Evolutionary conservation across 1,139 yeast genomes (phyloP).

Genomic region (Taphrina populina): DNA sequence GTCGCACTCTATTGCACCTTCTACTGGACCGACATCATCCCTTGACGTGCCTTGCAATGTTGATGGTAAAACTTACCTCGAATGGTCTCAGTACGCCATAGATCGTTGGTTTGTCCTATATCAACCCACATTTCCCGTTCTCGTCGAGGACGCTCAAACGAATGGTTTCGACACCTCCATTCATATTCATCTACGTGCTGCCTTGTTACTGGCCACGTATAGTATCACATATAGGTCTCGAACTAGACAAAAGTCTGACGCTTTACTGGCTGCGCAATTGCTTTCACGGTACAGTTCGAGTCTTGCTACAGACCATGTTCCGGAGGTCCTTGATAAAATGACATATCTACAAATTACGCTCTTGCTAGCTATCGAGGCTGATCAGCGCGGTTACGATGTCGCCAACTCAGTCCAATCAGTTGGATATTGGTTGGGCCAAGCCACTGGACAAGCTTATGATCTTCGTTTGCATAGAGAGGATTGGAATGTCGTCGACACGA

Average conservation of each 20-base stretch:
- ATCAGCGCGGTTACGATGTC: conserved; percentile 40
- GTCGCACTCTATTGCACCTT: too few species aligned
- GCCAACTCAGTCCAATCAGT: conserved; percentile 29
- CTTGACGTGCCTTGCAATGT: too few species aligned
- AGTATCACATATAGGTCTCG: conserved; percentile 23
- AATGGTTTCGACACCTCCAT: conserved; percentile 3
- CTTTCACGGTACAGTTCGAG: conserved; percentile 20
- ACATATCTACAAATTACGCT: conserved; percentile 23
- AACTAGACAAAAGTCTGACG: conserved; percentile 15
- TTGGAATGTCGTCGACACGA: conserved; percentile 38
- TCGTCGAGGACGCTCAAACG: not conserved
- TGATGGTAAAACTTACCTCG: not conserved
- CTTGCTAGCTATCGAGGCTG: conserved; percentile 46
- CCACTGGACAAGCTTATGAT: conserved; percentile 44
- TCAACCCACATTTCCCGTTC: conserved; percentile 30
- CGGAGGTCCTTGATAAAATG: conserved; percentile 3
- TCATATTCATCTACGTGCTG: conserved; percentile 23
- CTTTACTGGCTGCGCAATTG: conserved; percentile 23
- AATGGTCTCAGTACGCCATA: conserved; percentile 23
- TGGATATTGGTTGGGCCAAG: conserved; percentile 47
- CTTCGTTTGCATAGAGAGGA: conserved; percentile 32
- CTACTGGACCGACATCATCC: too few species aligned
- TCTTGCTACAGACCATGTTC: not conserved
- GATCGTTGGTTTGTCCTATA: conserved; percentile 29
- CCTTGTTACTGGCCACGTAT: conserved; percentile 23